Base-by-base conservation (phyloP, 768 basidiomycete species). In the Auriculariales sp. region DNA sequence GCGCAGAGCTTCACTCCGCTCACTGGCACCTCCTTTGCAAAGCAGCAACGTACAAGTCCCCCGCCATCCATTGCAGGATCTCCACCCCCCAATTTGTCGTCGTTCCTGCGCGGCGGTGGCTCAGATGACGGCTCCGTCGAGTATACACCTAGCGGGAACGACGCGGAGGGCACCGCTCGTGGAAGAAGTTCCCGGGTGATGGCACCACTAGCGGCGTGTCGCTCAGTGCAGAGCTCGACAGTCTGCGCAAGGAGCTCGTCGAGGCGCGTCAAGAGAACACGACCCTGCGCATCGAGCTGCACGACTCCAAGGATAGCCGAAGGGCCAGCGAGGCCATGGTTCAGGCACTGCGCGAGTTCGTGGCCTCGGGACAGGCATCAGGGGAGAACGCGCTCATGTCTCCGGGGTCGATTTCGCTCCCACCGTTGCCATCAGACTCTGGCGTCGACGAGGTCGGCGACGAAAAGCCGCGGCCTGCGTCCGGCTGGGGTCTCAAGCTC, bases 311-410 rank as follows among this genome's bases (percentile, higher is more conserved):
- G 53, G 93, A 97, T 63, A 89, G 87, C 2, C 72, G 79, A 45
- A 81, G 89, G 59, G 93, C 93, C 3, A 87, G 84, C 30, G 91
- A 97, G 55, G 75, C 75, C 1, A 92, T 89, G 60, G 78, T 86
- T 55, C 79, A 76, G 49, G 87, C 84, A 0, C 68, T 98, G 35
- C 73, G 91, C 31, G 82, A 79, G 51, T 97, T 84, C 60, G 88
- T 89, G 55, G 77, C 75, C 19, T 79, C 17, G 32, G 31, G 31
- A 45, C 50, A 44, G 5, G 28, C 9, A 35, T 24, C 17, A 25
- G 30, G 25, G 36, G 35, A n/a, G 32, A 46, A 28, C 29, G 17
- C 30, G 49, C 31, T 22, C n/a, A 34, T 1, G 30, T 48, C 17
- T 24, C 24, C 15, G 49, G 47, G 17, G 28, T 45, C 47, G 57